A percentile compares a stretch with the other conserved stretches of the same genome.
These are phyloP conservation scores for Paramecium bursaria DNA, from an alignment of 73 alveolate species.

Conservation along the genomic window DNA sequence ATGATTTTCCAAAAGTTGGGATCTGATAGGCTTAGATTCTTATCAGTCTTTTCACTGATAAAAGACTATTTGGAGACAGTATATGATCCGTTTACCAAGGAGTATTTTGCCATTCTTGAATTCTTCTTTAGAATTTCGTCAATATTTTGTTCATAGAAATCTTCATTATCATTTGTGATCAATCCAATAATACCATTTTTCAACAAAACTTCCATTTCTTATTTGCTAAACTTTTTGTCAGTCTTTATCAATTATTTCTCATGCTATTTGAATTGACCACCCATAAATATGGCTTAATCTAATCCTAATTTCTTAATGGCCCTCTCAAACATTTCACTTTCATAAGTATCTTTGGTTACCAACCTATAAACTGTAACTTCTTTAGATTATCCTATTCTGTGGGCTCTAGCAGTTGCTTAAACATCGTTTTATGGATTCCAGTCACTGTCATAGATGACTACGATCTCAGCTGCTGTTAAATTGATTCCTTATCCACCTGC, in stretches of 20 bases:
- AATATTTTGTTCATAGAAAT: conserved; percentile 76
- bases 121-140: conserved; percentile 81
- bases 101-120: conserved; percentile 72
- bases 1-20: conserved; percentile 91
- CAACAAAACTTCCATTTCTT: conserved; percentile 87
- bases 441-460: conserved; percentile 97
- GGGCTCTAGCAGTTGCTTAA: conserved; percentile 99
- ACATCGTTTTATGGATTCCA: conserved; percentile 99
- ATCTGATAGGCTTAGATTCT: conserved; percentile 80
- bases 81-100: conserved; percentile 78
- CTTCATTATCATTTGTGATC: conserved; percentile 75
- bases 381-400: conserved; percentile 97
- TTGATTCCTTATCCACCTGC: conserved; percentile 99
- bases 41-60: conserved; percentile 82
- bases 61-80: conserved; percentile 82
- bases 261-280: conserved; percentile 80
- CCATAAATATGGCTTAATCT: conserved; percentile 91
- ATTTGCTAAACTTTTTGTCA: conserved; percentile 72
- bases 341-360: conserved; percentile 95
- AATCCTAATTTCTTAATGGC: conserved; percentile 92
- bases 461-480: conserved; percentile 98
- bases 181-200: conserved; percentile 90
- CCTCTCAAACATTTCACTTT: conserved; percentile 96
- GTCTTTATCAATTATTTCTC: conserved; percentile 63
- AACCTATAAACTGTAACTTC: conserved; percentile 97